phyloP scores from a whole-genome alignment of 192 early-diverging fungal species.

The Podila horticola region DNA sequence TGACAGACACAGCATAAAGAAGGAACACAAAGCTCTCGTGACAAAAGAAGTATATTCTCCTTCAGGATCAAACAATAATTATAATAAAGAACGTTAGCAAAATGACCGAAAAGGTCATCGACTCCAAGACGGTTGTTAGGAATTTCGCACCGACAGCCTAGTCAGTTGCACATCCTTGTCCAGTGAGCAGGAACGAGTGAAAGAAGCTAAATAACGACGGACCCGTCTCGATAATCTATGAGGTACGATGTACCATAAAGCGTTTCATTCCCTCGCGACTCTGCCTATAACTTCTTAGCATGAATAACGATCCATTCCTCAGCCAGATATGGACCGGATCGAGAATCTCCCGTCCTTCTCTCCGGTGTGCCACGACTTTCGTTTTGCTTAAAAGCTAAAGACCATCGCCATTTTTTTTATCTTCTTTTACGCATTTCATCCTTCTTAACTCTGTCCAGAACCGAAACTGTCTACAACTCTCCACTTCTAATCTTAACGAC shows the following conservation, averaged over 20 bases:
- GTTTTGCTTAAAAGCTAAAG: not conserved
- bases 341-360: constrained; percentile 3
- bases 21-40: no score
- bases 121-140: no score
- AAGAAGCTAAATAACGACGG: not conserved
- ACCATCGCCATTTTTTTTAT: not conserved
- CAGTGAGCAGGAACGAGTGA: no score
- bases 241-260: not conserved
- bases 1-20: no score
- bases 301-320: constrained; percentile 37
- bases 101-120: no score
- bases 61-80: no score
- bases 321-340: constrained; percentile 7
- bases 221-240: not conserved
- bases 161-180: no score
- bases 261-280: not conserved
- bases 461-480: not conserved
- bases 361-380: not conserved
- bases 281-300: not conserved
- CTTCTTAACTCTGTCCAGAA: not conserved
- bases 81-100: no score
- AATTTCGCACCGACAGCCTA: no score
- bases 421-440: not conserved
- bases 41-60: no score
- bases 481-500: no score